A percentile compares a stretch with the other conserved stretches of the same genome.
phyloP scores from a whole-genome alignment of 345 rosid species.

The Arabidopsis suecica region DNA sequence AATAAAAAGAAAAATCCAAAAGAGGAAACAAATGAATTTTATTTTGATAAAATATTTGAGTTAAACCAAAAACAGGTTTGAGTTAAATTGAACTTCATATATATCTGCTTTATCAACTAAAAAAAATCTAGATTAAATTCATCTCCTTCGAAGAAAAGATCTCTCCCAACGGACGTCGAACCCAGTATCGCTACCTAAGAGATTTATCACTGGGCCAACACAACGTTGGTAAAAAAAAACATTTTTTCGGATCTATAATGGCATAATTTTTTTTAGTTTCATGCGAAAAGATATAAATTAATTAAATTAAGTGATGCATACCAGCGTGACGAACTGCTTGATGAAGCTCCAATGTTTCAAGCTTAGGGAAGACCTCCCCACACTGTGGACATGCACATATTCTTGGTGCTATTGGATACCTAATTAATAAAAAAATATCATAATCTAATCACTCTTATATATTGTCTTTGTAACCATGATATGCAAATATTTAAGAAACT shows the following conservation, averaged over 20 bases:
- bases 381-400: slow-evolving; percentile 70
- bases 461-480: background rate
- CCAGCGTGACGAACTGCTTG: slow-evolving; percentile 91
- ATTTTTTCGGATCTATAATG: no score
- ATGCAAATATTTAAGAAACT: background rate
- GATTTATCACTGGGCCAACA: no score
- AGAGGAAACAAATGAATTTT: background rate
- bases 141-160: no score
- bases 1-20: background rate
- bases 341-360: slow-evolving; percentile 80
- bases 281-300: background rate
- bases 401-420: slow-evolving; percentile 68
- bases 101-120: background rate
- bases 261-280: no score
- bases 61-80: background rate
- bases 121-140: no score
- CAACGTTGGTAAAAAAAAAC: no score
- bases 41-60: background rate
- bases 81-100: background rate
- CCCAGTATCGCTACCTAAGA: no score
- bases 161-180: no score
- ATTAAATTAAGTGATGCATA: slow-evolving; percentile 1
- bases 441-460: background rate
- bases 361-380: slow-evolving; percentile 78
- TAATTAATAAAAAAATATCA: slow-evolving; percentile 28